Base-by-base conservation (phyloP, 2,329 filamentous ascomycete genomes). In the Mariannaea elegans region DNA sequence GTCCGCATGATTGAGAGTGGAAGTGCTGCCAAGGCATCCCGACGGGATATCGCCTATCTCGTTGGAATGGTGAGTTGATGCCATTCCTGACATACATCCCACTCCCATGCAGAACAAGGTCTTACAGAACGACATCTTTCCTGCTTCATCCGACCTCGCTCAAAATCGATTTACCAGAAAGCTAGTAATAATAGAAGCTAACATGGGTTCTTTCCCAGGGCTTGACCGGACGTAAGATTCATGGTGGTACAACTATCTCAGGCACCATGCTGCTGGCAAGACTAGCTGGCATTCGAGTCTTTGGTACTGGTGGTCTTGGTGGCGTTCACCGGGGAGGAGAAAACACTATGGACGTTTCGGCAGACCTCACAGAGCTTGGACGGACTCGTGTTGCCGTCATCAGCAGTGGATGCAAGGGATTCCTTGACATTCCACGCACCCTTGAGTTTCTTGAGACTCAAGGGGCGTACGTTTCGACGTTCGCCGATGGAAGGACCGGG, bases 261-360 rank as follows among this genome's bases (percentile, higher is more conserved):
- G 94, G 91, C 2, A 99, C 95, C 3, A 97, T 97, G 91, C 77
- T 97, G 34, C 85, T 99, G 27, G 92, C 95, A 42, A 84, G 91
- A 63, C 81, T 94, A 60, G 94, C 93, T 24, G 94, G 94, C 9
- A 97, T 99, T 73, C 90, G 89, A 65, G 86, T 99, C 48, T 97
- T 99, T 76, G 95, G 93, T 23, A 99, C 95, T 6, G 95, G 95
- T 44, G 95, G 95, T 12, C 86, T 99, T 4, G 94, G 95, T 56
- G 95, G 95, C 59, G 95, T 99, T 21, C 95, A 99, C 76, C 88
- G 94, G 42, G 94, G 92, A 53, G 95, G 89, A 46, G 90, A 97
- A 74, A 84, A 84, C 66, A 91, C 90, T 7, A 90, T 98, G 88
- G 95, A 99, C 74, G 87, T 99, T 63, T 98, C 94, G 61, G 94